Evolutionary conservation across 2,329 filamentous ascomycete species (phyloP).

Genomic region (Ophiostoma sp.): DNA sequence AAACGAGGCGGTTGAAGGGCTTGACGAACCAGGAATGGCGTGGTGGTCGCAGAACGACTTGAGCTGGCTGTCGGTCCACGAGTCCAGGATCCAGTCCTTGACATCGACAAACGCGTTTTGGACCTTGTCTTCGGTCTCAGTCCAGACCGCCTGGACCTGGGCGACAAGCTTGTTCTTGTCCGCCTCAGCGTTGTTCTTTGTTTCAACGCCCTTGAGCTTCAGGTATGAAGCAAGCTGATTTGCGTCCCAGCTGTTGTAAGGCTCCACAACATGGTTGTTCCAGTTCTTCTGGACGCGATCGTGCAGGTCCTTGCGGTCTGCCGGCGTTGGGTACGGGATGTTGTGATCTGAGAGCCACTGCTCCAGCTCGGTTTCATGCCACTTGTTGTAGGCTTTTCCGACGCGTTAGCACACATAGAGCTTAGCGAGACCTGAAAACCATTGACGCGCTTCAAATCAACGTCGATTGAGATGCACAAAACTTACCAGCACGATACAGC

Average conservation of each 20-base stretch:
- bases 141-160: slow-evolving; percentile 73
- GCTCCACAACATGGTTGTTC: slow-evolving; percentile 71
- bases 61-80: slow-evolving; percentile 89
- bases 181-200: slow-evolving; percentile 64
- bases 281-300: slow-evolving; percentile 87
- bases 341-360: slow-evolving; percentile 93
- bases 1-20: too few relatives aligned
- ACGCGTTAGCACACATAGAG: neutral
- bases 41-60: slow-evolving; percentile 92
- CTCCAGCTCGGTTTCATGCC: slow-evolving; percentile 97
- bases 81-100: slow-evolving; percentile 93
- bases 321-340: slow-evolving; percentile 83
- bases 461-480: neutral
- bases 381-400: slow-evolving; percentile 86
- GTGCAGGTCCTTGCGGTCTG: slow-evolving; percentile 94
- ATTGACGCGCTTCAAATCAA: neutral
- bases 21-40: slow-evolving; percentile 63
- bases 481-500: slow-evolving; percentile 82
- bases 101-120: slow-evolving; percentile 69
- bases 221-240: slow-evolving; percentile 68
- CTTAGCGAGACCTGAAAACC: too few relatives aligned
- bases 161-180: slow-evolving; percentile 68
- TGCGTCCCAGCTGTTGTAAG: slow-evolving; percentile 76
- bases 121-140: slow-evolving; percentile 75
- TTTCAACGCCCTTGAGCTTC: slow-evolving; percentile 68